Evolutionary conservation across 306 rosid genomes (phyloP).

Genomic region (Senna siamea): DNA sequence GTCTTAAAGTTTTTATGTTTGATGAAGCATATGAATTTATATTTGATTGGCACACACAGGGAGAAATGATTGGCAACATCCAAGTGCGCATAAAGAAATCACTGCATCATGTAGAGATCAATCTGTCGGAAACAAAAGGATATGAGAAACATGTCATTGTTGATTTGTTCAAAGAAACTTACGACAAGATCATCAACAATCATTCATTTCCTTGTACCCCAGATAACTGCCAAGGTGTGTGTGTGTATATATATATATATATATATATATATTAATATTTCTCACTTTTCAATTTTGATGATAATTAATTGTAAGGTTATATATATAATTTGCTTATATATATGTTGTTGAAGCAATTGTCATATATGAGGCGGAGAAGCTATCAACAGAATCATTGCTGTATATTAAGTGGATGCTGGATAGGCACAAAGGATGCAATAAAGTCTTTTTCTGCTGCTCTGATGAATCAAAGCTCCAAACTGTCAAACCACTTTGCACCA

Average conservation of each 20-base stretch:
- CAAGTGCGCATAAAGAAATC: slow-evolving; percentile 64
- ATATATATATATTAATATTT: no score
- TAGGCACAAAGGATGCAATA: slow-evolving; percentile 64
- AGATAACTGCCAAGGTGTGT: slow-evolving; percentile 74
- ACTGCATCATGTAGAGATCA: slow-evolving; percentile 67
- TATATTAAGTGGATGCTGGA: slow-evolving; percentile 83
- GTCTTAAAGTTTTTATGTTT: no score
- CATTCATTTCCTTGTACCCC: slow-evolving; percentile 58
- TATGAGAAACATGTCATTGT: slow-evolving; percentile 73
- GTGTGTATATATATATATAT: no score
- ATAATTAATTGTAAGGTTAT: background rate
- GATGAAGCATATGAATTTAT: no score
- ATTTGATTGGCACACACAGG: slow-evolving; percentile 37
- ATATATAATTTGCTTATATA: no score
- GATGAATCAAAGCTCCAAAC: slow-evolving; percentile 75
- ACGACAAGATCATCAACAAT: no score
- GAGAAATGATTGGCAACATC: slow-evolving; percentile 64
- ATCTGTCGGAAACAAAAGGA: slow-evolving; percentile 74
- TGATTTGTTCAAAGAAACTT: slow-evolving; percentile 71
- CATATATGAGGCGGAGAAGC: slow-evolving; percentile 70
- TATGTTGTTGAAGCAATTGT: slow-evolving; percentile 56
- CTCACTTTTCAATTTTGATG: background rate
- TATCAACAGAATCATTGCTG: slow-evolving; percentile 65
- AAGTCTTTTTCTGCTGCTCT: slow-evolving; percentile 85
- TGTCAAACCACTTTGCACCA: slow-evolving; percentile 62